phyloP scores from a whole-genome alignment of 441 rosid genomes.

The Pelargonium cotyledonis region DNA sequence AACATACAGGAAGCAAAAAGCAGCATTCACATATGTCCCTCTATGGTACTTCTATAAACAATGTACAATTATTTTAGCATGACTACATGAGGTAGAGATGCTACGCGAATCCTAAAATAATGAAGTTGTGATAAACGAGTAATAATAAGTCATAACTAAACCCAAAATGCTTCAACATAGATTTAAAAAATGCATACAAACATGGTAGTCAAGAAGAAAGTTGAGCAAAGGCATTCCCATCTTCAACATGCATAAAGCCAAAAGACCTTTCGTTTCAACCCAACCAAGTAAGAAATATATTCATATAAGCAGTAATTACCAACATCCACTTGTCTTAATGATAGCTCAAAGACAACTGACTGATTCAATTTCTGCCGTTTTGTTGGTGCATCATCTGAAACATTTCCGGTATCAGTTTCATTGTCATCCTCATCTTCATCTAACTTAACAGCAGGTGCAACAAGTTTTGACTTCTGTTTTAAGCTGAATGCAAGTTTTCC shows the following conservation, averaged over 20 bases:
- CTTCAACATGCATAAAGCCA: conserved; percentile 15
- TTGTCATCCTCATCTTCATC: conserved; percentile 81
- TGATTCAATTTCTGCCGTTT: conserved; percentile 71
- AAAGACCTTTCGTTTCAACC: conserved; percentile 19
- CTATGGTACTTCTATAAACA: too few relatives aligned
- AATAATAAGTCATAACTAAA: background rate
- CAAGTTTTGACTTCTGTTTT: conserved; percentile 86
- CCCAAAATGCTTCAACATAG: background rate
- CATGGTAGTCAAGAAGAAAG: background rate
- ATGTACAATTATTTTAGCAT: too few relatives aligned
- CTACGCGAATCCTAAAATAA: background rate
- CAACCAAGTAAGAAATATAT: conserved; percentile 20
- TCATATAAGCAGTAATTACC: conserved; percentile 68
- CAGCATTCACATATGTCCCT: too few relatives aligned
- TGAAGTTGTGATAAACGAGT: background rate
- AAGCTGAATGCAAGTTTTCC: conserved; percentile 96
- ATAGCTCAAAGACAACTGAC: conserved; percentile 36
- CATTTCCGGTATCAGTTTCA: conserved; percentile 42
- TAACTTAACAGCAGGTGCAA: conserved; percentile 74
- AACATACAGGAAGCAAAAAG: too few relatives aligned
- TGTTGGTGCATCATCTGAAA: conserved; percentile 34
- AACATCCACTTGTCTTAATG: conserved; percentile 49
- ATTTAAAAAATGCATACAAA: background rate
- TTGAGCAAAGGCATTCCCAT: background rate
- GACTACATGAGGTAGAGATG: too few relatives aligned